A percentile compares a stretch with the other conserved stretches of the same genome.
phyloP scores from a whole-genome alignment of 2,329 filamentous ascomycete genomes.

The Ophiostoma tasmaniense region DNA sequence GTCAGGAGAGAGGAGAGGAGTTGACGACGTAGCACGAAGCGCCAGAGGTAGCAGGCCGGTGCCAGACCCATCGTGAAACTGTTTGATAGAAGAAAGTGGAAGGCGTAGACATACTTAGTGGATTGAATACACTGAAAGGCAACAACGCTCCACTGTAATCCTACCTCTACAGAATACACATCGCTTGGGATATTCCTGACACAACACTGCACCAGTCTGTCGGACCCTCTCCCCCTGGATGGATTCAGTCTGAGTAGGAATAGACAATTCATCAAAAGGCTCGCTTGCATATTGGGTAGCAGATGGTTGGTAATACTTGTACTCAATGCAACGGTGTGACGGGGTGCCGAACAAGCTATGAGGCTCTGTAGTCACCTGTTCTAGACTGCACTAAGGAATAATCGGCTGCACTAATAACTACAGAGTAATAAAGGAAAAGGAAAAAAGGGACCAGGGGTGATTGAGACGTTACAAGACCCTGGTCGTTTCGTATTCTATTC shows the following conservation, averaged over 20 bases:
- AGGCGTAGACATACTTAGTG: not conserved
- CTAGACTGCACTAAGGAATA: too few relatives aligned
- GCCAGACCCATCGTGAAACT: not conserved
- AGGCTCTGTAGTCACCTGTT: not conserved
- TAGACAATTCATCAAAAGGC: not conserved
- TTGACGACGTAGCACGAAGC: not conserved
- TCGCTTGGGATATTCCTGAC: slow-evolving; percentile 13
- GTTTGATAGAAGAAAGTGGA: not conserved
- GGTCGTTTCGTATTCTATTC: slow-evolving; percentile 3
- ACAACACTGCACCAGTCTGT: slow-evolving; percentile 14
- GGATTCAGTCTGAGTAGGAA: not conserved
- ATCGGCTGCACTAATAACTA: too few relatives aligned
- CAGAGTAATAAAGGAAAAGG: not conserved
- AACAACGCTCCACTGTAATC: not conserved
- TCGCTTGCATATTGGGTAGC: not conserved
- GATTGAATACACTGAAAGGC: not conserved
- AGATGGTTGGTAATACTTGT: not conserved
- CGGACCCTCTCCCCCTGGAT: slow-evolving; percentile 9
- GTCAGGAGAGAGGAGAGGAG: not conserved
- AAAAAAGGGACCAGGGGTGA: slow-evolving; percentile 3
- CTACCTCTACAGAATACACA: not conserved
- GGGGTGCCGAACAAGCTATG: not conserved
- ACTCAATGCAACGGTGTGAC: not conserved
- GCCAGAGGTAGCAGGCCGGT: not conserved
- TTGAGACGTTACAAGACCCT: slow-evolving; percentile 6